Conservation (phyloP, 169 alveolate genomes). For the Cystoisospora suis region DNA sequence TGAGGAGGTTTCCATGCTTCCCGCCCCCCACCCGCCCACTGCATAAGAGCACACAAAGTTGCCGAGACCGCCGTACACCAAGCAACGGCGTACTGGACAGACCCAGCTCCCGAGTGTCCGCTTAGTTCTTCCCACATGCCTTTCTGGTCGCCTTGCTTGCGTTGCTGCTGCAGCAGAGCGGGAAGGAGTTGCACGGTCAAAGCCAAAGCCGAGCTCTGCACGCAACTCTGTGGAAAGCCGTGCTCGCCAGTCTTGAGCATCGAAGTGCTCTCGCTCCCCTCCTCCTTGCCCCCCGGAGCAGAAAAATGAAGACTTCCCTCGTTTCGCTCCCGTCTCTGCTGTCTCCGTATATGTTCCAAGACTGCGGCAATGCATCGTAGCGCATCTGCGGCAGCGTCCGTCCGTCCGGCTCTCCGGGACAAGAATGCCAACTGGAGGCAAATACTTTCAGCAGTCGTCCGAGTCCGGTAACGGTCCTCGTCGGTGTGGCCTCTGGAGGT, state of each 20-base stretch:
- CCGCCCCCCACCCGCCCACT: conserved; percentile 32
- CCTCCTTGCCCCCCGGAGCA: not conserved
- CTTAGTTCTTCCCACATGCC: conserved; percentile 14
- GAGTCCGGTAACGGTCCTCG: not conserved
- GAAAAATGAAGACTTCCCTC: not conserved
- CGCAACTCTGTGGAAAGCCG: too few species aligned
- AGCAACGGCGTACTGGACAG: conserved; percentile 6
- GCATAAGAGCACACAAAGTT: not conserved
- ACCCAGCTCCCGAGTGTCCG: not conserved
- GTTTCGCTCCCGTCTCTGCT: not conserved
- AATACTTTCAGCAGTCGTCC: not conserved
- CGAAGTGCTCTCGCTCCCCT: too few species aligned
- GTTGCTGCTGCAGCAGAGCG: conserved; percentile 6
- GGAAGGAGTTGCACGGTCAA: not conserved
- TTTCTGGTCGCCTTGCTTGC: not conserved
- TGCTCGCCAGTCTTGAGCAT: too few species aligned
- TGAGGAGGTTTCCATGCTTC: not conserved
- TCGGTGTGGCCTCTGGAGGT: too few species aligned
- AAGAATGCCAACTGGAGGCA: conserved; percentile 21
- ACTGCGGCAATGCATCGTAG: conserved; percentile 20
- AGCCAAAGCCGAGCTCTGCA: not conserved
- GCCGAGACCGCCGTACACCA: conserved; percentile 27
- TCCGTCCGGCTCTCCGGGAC: not conserved
- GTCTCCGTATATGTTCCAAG: not conserved
- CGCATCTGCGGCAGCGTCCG: conserved; percentile 10